Percentiles rank a stretch among this genome's conserved stretches.
phyloP scores from a whole-genome alignment of 768 basidiomycete genomes.

The Xanthoconium stramineum region DNA sequence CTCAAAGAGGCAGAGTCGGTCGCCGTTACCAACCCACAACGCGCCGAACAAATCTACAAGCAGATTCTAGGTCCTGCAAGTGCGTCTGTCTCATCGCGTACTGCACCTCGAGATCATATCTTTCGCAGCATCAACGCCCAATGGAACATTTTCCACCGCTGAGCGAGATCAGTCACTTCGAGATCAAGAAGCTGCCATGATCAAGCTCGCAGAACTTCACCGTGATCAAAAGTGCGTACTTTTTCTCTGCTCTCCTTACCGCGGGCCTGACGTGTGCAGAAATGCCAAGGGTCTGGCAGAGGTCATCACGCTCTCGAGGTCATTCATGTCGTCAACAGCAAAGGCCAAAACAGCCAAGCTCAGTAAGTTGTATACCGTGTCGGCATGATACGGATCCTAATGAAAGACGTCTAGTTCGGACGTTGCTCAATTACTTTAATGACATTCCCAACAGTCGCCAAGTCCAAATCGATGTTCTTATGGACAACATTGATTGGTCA shows the following conservation, averaged over 20 bases:
- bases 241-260: background rate
- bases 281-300: constrained; percentile 83
- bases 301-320: constrained; percentile 77
- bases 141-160: constrained; percentile 29
- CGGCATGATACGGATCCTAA: background rate
- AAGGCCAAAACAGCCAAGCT: constrained; percentile 98
- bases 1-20: constrained; percentile 50
- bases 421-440: constrained; percentile 87
- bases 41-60: constrained; percentile 74
- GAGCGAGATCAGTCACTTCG: constrained; percentile 59
- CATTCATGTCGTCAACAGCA: constrained; percentile 90
- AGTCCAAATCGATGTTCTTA: constrained; percentile 80
- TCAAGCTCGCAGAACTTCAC: constrained; percentile 84
- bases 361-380: constrained; percentile 43
- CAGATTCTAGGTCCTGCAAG: constrained; percentile 51
- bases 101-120: background rate
- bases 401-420: constrained; percentile 61
- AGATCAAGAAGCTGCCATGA: constrained; percentile 81
- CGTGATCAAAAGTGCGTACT: constrained; percentile 72
- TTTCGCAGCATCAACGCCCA: constrained; percentile 31
- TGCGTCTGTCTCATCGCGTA: constrained; percentile 15
- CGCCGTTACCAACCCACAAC: constrained; percentile 46
- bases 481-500: constrained; percentile 92
- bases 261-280: constrained; percentile 38
- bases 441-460: constrained; percentile 70